Conservation (phyloP, 352 stramenopile species). For the Stramenopiles sp. region DNA sequence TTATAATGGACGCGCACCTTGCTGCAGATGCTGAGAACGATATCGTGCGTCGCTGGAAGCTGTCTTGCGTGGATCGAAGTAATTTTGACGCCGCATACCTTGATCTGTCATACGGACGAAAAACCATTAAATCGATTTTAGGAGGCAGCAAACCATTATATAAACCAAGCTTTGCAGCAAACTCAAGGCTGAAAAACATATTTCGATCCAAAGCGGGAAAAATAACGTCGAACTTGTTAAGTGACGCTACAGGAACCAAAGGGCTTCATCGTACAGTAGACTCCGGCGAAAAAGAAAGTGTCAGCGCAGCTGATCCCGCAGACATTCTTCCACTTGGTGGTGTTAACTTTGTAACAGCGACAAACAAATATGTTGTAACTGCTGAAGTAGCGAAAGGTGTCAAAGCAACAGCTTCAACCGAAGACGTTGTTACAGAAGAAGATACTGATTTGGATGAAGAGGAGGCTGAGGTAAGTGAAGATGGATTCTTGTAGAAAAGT, state of each 20-base stretch:
- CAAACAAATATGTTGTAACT: slow-evolving; percentile 1
- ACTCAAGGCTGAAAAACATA: not conserved
- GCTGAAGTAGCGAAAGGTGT: not conserved
- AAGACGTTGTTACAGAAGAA: not conserved
- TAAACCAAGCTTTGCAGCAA: not conserved
- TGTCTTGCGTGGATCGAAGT: not conserved
- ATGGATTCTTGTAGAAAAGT: not conserved
- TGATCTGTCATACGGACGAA: not conserved
- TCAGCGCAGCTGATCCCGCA: no score
- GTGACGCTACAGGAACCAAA: not conserved
- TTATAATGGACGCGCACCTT: not conserved
- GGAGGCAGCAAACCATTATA: not conserved
- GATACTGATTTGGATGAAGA: not conserved
- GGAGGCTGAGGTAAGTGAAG: not conserved
- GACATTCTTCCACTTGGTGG: no score
- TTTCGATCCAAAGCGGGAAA: not conserved
- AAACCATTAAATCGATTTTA: no score
- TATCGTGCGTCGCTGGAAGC: not conserved
- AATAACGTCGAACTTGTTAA: not conserved
- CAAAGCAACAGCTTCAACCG: not conserved
- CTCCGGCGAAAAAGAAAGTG: not conserved
- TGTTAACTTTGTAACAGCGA: no score
- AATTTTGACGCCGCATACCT: not conserved
- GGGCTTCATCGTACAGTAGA: not conserved
- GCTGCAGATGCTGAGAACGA: not conserved